Evolutionary conservation across 768 basidiomycete species (phyloP), one percentile per base, ranked within the genome.

Genomic region (Leccinum uliginosum): DNA sequence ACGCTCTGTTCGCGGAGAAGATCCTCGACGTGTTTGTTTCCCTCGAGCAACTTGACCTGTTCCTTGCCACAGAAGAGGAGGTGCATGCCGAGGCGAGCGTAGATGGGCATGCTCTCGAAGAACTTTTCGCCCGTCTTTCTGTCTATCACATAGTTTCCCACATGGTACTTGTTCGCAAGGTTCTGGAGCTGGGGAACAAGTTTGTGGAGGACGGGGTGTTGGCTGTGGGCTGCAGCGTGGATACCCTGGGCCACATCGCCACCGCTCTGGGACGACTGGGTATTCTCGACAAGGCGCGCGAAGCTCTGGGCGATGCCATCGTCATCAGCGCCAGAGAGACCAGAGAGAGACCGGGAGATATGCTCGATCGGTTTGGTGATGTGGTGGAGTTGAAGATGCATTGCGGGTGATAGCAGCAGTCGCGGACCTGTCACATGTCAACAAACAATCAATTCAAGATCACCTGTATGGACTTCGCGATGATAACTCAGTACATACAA

Each of bases 101-200:
- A 89, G 45, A 89, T 75, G 1, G 88, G 88, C 88, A 90, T 90
- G 30, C 77, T 77, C 73, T 90, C 88, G 56, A 88, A 89, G 57
- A 85, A 75, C 63, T 77, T 78, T 65, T 83, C 73, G 7, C 69
- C 72, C 1, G 76, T 74, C 7, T 73, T 77, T 38, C 84, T 74
- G 29, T 81, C 69, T 21, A 76, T 65, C 26, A 85, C 83, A 63
- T 73, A 86, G 64, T 86, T 86, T 3, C 84, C 84, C 51, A 80
- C 71, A 54, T 86, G 84, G 59, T 80, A 80, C 27, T 75, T 70
- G 5, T 67, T 62, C 3, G 83, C 83, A 23, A 84, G 69, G 54
- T 75, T 75, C 68, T 85, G 77, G 43, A 86, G 73, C 19, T 83
- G 80, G 1, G 84, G 84, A 8, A 86, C 74, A 29, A 83, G 64